Conservation (phyloP, 2,329 filamentous ascomycete species). For the Leptoxyphium fumago region DNA sequence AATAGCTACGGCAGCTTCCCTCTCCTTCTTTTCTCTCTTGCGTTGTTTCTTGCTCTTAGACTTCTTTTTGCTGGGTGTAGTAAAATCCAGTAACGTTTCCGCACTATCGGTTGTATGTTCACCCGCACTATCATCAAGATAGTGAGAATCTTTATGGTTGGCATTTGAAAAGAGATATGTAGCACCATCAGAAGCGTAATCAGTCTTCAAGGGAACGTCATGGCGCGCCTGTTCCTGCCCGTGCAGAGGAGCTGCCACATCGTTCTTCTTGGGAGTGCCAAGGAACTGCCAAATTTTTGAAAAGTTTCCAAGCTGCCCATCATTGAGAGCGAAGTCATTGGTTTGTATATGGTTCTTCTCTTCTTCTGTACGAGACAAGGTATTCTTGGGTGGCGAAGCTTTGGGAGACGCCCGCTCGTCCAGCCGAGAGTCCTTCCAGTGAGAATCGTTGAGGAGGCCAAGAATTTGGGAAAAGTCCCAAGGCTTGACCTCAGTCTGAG, state of each 20-base stretch:
- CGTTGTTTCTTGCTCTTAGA: constrained; percentile 23
- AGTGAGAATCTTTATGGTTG: constrained; percentile 12
- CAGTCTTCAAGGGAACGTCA: constrained; percentile 12
- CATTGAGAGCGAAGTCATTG: constrained; percentile 6
- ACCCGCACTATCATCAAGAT: constrained; percentile 10
- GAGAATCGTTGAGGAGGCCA: constrained; percentile 22
- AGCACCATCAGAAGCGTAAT: constrained; percentile 32
- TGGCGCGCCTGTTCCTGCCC: constrained; percentile 1
- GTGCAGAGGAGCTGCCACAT: constrained; percentile 1
- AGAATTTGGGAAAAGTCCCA: constrained; percentile 35
- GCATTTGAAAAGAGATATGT: constrained; percentile 11
- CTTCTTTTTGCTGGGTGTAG: constrained; percentile 9
- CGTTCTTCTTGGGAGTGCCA: constrained; percentile 16
- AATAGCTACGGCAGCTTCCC: constrained; percentile 8
- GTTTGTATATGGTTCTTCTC: constrained; percentile 4
- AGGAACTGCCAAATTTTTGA: constrained; percentile 30
- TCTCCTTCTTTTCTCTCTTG: constrained; percentile 16
- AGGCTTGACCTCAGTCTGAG: constrained; percentile 20
- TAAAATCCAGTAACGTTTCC: neutral
- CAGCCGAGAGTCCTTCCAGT: constrained; percentile 1
- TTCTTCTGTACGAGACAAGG: neutral
- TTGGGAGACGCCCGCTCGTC: neutral
- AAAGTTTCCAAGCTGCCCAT: constrained; percentile 27
- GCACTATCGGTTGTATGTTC: constrained; percentile 7
- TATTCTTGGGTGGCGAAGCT: neutral